phyloP scores from a whole-genome alignment of 2,329 filamentous ascomycete genomes.

The Amphichorda felina region DNA sequence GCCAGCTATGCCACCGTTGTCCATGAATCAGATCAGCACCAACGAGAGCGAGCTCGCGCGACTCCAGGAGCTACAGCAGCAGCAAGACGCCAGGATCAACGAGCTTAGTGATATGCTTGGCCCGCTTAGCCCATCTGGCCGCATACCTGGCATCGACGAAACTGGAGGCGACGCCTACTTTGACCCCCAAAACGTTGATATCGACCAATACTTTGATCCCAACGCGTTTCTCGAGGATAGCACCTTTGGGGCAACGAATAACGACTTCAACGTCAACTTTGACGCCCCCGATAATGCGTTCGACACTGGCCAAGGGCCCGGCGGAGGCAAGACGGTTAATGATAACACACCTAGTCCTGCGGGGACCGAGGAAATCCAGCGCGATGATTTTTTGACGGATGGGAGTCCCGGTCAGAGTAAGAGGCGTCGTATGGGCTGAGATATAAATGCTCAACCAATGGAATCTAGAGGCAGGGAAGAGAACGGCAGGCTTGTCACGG shows the following conservation, averaged over 20 bases:
- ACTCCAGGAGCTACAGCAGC: conserved; percentile 64
- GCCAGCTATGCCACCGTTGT: conserved; percentile 29
- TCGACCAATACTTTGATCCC: conserved; percentile 39
- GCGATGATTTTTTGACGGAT: conserved; percentile 22
- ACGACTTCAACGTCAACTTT: conserved; percentile 37
- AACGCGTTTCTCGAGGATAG: conserved; percentile 24
- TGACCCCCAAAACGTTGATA: conserved; percentile 26
- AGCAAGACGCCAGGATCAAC: conserved; percentile 67
- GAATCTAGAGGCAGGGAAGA: too few species aligned
- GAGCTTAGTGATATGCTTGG: conserved; percentile 63
- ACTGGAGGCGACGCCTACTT: conserved; percentile 16
- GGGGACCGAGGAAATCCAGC: conserved; percentile 37
- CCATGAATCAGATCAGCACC: conserved; percentile 51
- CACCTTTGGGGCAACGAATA: conserved; percentile 27
- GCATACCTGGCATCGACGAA: conserved; percentile 53
- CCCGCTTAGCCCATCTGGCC: conserved; percentile 69
- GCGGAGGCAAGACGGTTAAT: background rate
- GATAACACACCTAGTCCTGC: conserved; percentile 31
- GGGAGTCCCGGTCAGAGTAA: conserved; percentile 17
- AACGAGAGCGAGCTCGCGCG: conserved; percentile 69
- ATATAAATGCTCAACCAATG: too few species aligned
- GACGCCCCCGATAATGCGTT: background rate
- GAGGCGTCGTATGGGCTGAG: conserved; percentile 17
- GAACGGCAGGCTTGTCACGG: too few species aligned
- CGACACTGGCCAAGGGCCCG: background rate